Percentiles rank a stretch among this genome's conserved stretches.
Conservation (phyloP, 2,329 filamentous ascomycete species). For the Zopfia rhizophila region DNA sequence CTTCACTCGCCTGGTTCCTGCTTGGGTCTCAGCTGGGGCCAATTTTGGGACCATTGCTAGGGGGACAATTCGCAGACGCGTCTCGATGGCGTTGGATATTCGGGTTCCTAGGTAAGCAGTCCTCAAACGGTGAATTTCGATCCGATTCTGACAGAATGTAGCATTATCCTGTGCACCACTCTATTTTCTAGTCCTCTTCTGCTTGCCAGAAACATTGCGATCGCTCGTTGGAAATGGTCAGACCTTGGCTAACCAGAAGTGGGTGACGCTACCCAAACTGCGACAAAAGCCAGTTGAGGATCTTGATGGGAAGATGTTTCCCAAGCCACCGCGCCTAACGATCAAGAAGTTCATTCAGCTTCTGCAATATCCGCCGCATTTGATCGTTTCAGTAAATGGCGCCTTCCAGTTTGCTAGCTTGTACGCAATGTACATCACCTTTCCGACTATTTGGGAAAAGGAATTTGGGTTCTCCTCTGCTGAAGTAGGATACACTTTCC, state of each 20-base stretch:
- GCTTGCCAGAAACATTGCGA: slow-evolving; percentile 11
- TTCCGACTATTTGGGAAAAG: slow-evolving; percentile 22
- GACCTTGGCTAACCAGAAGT: slow-evolving; percentile 28
- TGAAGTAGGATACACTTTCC: slow-evolving; percentile 42
- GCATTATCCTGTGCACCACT: slow-evolving; percentile 21
- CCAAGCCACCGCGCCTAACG: slow-evolving; percentile 10
- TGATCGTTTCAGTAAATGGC: slow-evolving; percentile 20
- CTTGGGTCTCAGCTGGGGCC: slow-evolving; percentile 59
- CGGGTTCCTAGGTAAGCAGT: slow-evolving; percentile 49
- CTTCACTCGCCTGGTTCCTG: slow-evolving; percentile 55
- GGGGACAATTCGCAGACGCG: slow-evolving; percentile 50
- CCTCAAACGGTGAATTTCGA: too few relatives aligned
- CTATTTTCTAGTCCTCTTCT: slow-evolving; percentile 13
- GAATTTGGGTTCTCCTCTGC: slow-evolving; percentile 43
- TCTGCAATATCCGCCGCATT: slow-evolving; percentile 16
- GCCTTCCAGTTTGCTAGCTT: slow-evolving; percentile 24
- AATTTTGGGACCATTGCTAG: slow-evolving; percentile 56
- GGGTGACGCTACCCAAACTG: slow-evolving; percentile 38
- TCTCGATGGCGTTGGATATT: slow-evolving; percentile 59
- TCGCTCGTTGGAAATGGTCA: slow-evolving; percentile 9
- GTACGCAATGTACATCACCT: slow-evolving; percentile 22
- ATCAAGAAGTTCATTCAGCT: slow-evolving; percentile 10
- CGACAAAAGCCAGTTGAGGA: slow-evolving; percentile 12
- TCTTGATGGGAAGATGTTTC: slow-evolving; percentile 7
- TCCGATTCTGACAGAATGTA: not conserved